Percentiles rank a stretch among this genome's conserved stretches.
phyloP scores from a whole-genome alignment of 306 rosid genomes.

The Potentilla sterilis region DNA sequence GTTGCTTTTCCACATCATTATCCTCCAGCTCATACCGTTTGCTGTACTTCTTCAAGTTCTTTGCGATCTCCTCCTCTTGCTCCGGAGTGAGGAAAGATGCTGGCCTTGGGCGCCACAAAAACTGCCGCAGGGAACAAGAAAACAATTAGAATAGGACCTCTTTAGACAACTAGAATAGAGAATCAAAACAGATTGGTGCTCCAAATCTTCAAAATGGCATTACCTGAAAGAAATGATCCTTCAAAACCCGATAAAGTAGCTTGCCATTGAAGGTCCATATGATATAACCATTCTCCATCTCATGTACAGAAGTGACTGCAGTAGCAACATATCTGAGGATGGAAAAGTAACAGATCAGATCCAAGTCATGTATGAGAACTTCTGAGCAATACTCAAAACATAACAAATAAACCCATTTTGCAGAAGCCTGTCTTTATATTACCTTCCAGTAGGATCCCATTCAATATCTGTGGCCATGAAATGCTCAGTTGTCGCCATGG shows the following conservation, averaged over 20 bases:
- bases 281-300: constrained; percentile 95
- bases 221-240: constrained; percentile 92
- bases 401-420: not conserved
- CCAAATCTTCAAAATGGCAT: not conserved
- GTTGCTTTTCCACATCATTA: constrained; percentile 68
- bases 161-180: not conserved
- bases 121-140: constrained; percentile 35
- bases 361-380: not conserved
- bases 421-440: constrained; percentile 4
- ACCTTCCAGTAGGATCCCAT: constrained; percentile 98
- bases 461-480: constrained; percentile 80
- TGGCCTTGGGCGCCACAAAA: constrained; percentile 91
- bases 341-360: constrained; percentile 9
- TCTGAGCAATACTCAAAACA: not conserved
- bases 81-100: constrained; percentile 64
- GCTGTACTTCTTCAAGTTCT: constrained; percentile 87
- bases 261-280: constrained; percentile 92
- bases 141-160: not conserved
- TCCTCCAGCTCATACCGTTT: constrained; percentile 91
- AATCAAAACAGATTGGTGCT: not conserved
- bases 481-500: constrained; percentile 79
- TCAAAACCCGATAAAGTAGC: constrained; percentile 69
- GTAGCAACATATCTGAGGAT: constrained; percentile 79
- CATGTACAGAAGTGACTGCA: constrained; percentile 87
- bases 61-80: constrained; percentile 88